Base-by-base conservation (phyloP, 2,329 filamentous ascomycete genomes). In the Pseudogymnoascus sp. region DNA sequence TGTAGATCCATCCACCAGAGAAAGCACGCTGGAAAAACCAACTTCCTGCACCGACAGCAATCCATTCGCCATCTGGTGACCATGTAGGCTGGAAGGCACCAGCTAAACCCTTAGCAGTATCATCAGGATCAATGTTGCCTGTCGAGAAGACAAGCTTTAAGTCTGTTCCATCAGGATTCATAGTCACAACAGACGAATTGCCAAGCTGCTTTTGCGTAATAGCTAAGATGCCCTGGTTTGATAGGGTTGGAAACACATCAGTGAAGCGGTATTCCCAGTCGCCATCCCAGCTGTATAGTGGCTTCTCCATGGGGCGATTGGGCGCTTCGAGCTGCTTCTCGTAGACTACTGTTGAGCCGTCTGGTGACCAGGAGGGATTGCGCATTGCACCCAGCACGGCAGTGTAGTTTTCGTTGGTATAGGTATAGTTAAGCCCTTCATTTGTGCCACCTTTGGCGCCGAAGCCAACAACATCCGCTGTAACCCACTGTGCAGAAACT, bases 181-280 rank as follows among this genome's bases (percentile, higher is more conserved):
- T 71, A 1, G 69, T 71, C 2, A 76, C 69, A 31, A 78, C 69
- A 8, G 75, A 76, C 2, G 73, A 73, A 62, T 77, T 77, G 11
- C 75, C 76, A 1, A 76, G 70, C 63, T 77, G 74, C 64, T 77
- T 78, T 63, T 75, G 69, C 0, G 76, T 78, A 16, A 75, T 72
- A 11, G 70, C 74, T 0, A 77, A 67, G 1, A 65, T 68, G n/a
- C 65, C 63, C 43, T 66, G 64, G 9, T 36, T 72, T 66, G 53
- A 66, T 62, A 64, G 60, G 46, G 63, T 63, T 56, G 77, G 77
- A 68, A 79, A 78, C 2, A 79, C 75, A 61, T 79, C 77, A 49
- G 72, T 77, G 70, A 76, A 77, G 18, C 75, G 73, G 64, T 78
- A 78, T 4, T 78, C 77, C 73, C 73, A 78, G 3, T 77, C 73